Evolutionary conservation across 2,329 filamentous ascomycete species (phyloP).

Genomic region (Aspergillus sojae): DNA sequence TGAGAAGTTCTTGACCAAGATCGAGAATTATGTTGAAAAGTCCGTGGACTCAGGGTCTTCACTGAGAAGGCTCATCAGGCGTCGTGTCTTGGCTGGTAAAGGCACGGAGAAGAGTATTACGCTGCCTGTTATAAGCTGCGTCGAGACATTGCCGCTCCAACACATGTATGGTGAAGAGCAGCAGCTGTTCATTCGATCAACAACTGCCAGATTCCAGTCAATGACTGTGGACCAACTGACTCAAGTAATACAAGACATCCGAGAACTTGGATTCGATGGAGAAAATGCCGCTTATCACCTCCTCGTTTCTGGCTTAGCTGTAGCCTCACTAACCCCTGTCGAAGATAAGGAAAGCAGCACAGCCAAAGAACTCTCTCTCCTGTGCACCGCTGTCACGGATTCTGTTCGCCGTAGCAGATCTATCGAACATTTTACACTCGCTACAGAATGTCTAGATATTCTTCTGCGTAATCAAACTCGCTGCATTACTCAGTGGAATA

Average conservation of each 20-base stretch:
- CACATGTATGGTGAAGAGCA: conserved; percentile 43
- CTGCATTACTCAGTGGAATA: conserved; percentile 48
- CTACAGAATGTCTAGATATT: conserved; percentile 42
- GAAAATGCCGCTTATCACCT: conserved; percentile 35
- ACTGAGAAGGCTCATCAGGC: conserved; percentile 34
- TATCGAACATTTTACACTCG: conserved; percentile 44
- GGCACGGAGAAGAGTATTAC: conserved; percentile 30
- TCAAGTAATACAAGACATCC: conserved; percentile 35
- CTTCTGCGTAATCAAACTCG: conserved; percentile 45
- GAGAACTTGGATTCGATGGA: conserved; percentile 32
- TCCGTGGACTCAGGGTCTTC: conserved; percentile 34
- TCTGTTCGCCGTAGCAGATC: conserved; percentile 33
- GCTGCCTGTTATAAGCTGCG: conserved; percentile 35
- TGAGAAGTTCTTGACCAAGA: conserved; percentile 38
- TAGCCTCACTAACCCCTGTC: conserved; percentile 34
- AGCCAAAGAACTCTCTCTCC: conserved; percentile 38
- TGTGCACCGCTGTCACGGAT: conserved; percentile 39
- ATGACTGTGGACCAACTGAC: conserved; percentile 35
- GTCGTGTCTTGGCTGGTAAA: conserved; percentile 37
- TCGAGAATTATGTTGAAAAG: conserved; percentile 39
- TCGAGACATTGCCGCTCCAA: conserved; percentile 38
- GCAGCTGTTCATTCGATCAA: conserved; percentile 39
- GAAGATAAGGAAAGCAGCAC: conserved; percentile 42
- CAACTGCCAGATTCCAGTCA: conserved; percentile 35
- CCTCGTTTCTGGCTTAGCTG: conserved; percentile 40